phyloP scores from a whole-genome alignment of 176 grass and related monocot species.

The Phyllostachys edulis region DNA sequence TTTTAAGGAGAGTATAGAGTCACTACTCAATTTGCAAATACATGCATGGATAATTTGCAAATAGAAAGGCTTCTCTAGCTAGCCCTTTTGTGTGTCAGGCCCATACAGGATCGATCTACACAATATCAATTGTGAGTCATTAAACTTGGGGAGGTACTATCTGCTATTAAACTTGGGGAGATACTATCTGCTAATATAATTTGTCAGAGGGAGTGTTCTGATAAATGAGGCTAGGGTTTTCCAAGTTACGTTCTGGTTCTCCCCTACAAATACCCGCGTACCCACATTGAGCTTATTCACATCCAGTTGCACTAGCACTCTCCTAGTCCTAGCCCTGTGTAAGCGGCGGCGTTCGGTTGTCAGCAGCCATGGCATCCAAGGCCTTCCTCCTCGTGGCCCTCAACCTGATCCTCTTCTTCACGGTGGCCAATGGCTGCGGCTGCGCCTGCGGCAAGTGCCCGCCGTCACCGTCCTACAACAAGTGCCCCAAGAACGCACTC shows the following conservation, averaged over 20 bases:
- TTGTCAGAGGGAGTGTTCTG: not conserved
- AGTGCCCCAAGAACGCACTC: constrained; percentile 68
- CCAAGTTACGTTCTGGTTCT: not conserved
- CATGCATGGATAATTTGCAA: no score
- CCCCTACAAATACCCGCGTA: constrained; percentile 51
- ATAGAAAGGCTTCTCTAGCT: not conserved
- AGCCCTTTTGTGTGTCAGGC: not conserved
- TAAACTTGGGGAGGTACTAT: not conserved
- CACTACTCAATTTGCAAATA: no score
- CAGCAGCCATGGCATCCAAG: constrained; percentile 54
- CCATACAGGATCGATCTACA: not conserved
- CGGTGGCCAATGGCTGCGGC: constrained; percentile 55
- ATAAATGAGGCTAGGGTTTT: not conserved
- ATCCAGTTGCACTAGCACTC: constrained; percentile 4
- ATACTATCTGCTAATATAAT: not conserved
- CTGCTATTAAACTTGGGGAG: not conserved
- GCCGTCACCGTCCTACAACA: constrained; percentile 13
- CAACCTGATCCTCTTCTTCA: constrained; percentile 56
- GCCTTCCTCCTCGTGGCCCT: constrained; percentile 49
- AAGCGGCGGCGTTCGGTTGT: not conserved
- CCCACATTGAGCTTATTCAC: not conserved
- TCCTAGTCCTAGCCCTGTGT: not conserved
- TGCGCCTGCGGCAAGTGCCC: constrained; percentile 33
- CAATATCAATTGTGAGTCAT: not conserved
- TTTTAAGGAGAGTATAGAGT: no score